Percentiles rank a stretch among this genome's conserved stretches.
Evolutionary conservation across 768 basidiomycete genomes (phyloP).

Genomic region (Glaciozyma martinii): DNA sequence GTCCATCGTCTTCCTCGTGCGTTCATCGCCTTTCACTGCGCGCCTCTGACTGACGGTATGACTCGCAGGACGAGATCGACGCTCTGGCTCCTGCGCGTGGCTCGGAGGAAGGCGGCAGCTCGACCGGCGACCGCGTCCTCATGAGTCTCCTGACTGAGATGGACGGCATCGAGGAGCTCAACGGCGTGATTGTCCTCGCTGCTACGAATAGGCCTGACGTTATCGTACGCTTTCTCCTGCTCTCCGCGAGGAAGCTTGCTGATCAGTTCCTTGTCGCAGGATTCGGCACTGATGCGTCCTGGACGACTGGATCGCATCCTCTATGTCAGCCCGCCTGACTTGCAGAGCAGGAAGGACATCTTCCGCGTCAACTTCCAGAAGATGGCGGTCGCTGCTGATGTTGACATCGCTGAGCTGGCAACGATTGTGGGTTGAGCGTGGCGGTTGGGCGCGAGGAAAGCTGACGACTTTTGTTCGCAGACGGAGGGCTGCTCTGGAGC

Average conservation of each 20-base stretch:
- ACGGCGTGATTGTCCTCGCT: conserved; percentile 89
- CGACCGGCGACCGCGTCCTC: conserved; percentile 72
- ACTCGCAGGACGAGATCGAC: conserved; percentile 83
- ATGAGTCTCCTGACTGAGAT: conserved; percentile 93
- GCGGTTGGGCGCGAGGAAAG: no score
- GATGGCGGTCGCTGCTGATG: conserved; percentile 68
- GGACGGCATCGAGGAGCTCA: conserved; percentile 92
- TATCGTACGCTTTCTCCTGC: conserved; percentile 48
- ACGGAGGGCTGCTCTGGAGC: conserved; percentile 94
- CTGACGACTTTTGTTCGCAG: conserved; percentile 43
- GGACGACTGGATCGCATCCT: conserved; percentile 88
- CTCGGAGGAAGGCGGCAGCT: conserved; percentile 48
- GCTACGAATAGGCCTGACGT: conserved; percentile 93
- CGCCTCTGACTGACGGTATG: neutral
- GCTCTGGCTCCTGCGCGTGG: conserved; percentile 74
- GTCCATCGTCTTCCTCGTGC: conserved; percentile 90
- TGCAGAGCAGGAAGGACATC: conserved; percentile 70
- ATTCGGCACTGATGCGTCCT: conserved; percentile 87
- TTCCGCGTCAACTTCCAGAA: conserved; percentile 62
- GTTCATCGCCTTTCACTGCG: conserved; percentile 36
- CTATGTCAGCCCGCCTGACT: conserved; percentile 87
- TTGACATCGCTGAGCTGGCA: conserved; percentile 55
- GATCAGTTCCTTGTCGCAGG: conserved; percentile 46
- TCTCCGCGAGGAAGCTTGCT: neutral
- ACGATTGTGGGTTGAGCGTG: conserved; percentile 15